phyloP scores from a whole-genome alignment of 129 eudicot species.

The Flaveria trinervia region DNA sequence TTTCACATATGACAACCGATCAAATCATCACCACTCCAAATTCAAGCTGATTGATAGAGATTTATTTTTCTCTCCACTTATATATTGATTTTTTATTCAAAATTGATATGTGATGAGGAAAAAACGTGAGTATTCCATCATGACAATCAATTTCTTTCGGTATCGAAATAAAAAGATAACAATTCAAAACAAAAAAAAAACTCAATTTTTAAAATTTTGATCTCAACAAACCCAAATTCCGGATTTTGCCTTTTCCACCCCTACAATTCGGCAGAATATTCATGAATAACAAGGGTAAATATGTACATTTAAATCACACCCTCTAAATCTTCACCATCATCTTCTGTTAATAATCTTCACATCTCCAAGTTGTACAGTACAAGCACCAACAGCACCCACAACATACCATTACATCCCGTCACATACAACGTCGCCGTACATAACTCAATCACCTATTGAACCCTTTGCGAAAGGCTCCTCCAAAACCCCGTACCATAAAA shows the following conservation, averaged over 20 bases:
- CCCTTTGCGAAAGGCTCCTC: slow-evolving; percentile 62
- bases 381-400: slow-evolving; percentile 16
- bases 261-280: slow-evolving; percentile 12
- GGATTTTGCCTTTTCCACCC: slow-evolving; percentile 11
- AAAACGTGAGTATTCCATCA: neutral
- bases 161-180: neutral
- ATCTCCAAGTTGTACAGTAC: neutral
- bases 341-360: neutral
- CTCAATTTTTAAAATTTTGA: neutral
- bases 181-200: neutral
- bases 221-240: slow-evolving; percentile 28
- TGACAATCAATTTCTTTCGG: neutral
- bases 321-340: neutral
- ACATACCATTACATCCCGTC: too few relatives aligned
- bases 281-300: slow-evolving; percentile 16
- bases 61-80: too few relatives aligned
- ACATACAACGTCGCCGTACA: too few relatives aligned
- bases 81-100: too few relatives aligned
- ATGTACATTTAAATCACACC: slow-evolving; percentile 7
- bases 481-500: slow-evolving; percentile 83
- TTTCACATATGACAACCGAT: too few relatives aligned
- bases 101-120: neutral
- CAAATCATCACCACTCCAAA: too few relatives aligned
- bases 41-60: too few relatives aligned
- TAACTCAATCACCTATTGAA: slow-evolving; percentile 12